Evolutionary conservation across 441 rosid species (phyloP).

Genomic region (Mallotus repandus): DNA sequence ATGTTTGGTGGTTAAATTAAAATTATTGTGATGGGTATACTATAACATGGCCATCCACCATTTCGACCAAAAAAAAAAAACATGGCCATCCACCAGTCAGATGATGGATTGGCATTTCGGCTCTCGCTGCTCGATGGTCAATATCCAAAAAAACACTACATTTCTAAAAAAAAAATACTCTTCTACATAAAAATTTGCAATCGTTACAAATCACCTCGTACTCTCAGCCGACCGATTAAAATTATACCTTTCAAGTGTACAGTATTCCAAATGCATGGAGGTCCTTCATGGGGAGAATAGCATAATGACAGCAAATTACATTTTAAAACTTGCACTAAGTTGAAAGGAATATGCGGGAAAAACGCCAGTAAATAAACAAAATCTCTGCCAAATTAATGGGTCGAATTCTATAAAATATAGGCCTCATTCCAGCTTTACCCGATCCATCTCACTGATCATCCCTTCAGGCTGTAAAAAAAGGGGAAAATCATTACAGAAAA

Average conservation of each 20-base stretch:
- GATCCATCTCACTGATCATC: slow-evolving; percentile 74
- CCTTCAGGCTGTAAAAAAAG: slow-evolving; percentile 71
- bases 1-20: too few species aligned
- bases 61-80: too few species aligned
- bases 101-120: too few species aligned
- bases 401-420: not conserved
- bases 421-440: slow-evolving; percentile 66
- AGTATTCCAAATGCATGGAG: not conserved
- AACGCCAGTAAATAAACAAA: slow-evolving; percentile 21
- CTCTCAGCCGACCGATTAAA: not conserved
- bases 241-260: not conserved
- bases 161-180: not conserved
- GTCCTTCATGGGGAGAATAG: not conserved
- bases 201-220: not conserved
- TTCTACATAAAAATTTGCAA: not conserved
- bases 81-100: too few species aligned
- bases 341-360: slow-evolving; percentile 4
- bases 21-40: too few species aligned
- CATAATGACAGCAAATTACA: not conserved
- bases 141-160: too few species aligned
- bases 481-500: not conserved
- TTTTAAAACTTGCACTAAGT: slow-evolving; percentile 14
- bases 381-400: slow-evolving; percentile 22
- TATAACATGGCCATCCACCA: too few species aligned
- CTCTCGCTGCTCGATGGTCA: too few species aligned